Base-by-base conservation (phyloP, 257 asterid species). In the Agastache rugosa region DNA sequence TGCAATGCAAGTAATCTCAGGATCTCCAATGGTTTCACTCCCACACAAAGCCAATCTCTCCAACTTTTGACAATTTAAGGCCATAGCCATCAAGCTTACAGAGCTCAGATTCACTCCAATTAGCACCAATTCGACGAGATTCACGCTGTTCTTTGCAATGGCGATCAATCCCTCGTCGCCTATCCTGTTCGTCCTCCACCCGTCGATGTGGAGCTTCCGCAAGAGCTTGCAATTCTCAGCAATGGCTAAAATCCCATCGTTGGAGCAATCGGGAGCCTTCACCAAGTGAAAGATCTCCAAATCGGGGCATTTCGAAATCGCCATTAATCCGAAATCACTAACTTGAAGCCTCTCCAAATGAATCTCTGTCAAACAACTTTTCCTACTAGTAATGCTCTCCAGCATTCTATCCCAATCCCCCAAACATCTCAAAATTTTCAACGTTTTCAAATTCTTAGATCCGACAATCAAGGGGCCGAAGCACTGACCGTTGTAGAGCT, bases 181-280 rank as follows among this genome's bases (percentile, higher is more conserved):
- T 39, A 93, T 93, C 82, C 91, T 82, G 74, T 93, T 89, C 1
- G 96, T 87, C 79, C 91, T 87, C 94, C 97, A 93, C 41, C 97
- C 98, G 50, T 93, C 97, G 20, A 93, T 90, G 60, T 93, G 96
- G 60, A 93, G 84, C 89, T 93, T 93, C 80, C 98, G 87, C 86
- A 93, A 66, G 53, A 89, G 82, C 88, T 81, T 90, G 51, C 98
- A 93, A 16, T 71, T 79, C 79, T 85, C 89, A 29, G 97, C 96
- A 51, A 90, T 86, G 2, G 92, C 91, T 6, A 79, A 79, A 75
- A 93, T 75, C 35, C 98, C 98, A 2, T 65, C 80, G 48, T 89
- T 83, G 0, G 98, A 87, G 81, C 91, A 90, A 76, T 93, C 98
- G 1, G 91, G 88, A 6, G 88, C 89, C 76, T 87, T 93, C 15